Conservation (phyloP, 768 basidiomycete species). For the Macrolepiota dolichaula region DNA sequence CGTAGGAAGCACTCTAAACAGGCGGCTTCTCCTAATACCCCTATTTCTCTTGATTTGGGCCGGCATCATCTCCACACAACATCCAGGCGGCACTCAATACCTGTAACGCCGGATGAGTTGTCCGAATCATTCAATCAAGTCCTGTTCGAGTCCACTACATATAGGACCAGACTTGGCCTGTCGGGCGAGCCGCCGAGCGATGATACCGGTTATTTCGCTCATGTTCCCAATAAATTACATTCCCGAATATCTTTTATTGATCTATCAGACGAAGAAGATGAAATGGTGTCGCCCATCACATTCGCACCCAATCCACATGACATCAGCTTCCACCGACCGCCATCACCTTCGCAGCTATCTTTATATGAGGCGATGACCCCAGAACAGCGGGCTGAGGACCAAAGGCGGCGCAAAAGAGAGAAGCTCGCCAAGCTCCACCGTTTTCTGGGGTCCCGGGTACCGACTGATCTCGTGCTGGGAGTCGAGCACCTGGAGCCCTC, state of each 20-base stretch:
- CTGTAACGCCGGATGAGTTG: conserved; percentile 46
- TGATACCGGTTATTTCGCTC: conserved; percentile 1
- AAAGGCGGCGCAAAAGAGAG: conserved; percentile 67
- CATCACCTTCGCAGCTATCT: conserved; percentile 41
- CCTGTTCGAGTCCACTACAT: conserved; percentile 17
- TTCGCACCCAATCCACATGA: conserved; percentile 15
- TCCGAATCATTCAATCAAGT: conserved; percentile 10
- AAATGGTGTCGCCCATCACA: conserved; percentile 28
- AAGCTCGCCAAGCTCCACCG: conserved; percentile 80
- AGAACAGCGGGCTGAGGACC: conserved; percentile 56
- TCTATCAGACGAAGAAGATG: conserved; percentile 62
- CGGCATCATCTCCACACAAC: neutral
- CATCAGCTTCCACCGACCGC: conserved; percentile 24
- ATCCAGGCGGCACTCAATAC: conserved; percentile 51
- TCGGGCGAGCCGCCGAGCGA: conserved; percentile 18
- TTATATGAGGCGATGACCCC: conserved; percentile 46
- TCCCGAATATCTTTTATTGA: conserved; percentile 59
- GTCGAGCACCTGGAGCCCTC: conserved; percentile 27
- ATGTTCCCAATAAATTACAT: conserved; percentile 20
- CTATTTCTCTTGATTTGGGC: conserved; percentile 12
- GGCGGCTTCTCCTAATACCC: conserved; percentile 13
- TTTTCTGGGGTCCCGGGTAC: conserved; percentile 81
- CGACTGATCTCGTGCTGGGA: conserved; percentile 63
- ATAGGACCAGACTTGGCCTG: conserved; percentile 13
- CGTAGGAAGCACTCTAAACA: neutral